Evolutionary conservation across 1,139 yeast genomes (phyloP).

Genomic region (Geotrichum cucujoidarum): DNA sequence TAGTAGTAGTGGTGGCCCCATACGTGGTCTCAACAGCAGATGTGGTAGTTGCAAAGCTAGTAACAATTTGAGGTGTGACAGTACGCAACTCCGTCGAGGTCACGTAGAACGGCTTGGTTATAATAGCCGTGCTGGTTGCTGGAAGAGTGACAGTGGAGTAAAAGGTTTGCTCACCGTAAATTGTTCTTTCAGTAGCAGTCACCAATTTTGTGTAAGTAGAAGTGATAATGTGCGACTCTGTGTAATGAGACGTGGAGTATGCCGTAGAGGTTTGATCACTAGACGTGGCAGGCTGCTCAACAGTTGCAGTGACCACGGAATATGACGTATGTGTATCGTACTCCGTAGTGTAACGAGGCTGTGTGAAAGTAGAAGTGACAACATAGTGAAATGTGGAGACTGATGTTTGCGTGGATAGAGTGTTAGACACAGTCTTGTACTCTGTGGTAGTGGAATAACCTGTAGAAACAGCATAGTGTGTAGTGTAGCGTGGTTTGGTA

Average conservation of each 20-base stretch:
- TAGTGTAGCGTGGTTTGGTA: not conserved
- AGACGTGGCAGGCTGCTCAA: not conserved
- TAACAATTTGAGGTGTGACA: not conserved
- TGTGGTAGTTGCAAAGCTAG: not conserved
- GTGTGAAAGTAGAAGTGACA: not conserved
- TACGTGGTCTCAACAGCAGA: not conserved
- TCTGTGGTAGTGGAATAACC: constrained; percentile 3
- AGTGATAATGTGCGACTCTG: not conserved
- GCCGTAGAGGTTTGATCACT: not conserved
- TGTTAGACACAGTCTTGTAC: not conserved
- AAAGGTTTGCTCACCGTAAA: not conserved
- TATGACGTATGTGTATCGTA: not conserved
- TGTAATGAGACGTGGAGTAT: not conserved
- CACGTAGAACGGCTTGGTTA: not conserved
- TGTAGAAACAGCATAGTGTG: not conserved
- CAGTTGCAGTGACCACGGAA: not conserved
- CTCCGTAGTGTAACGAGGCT: constrained; percentile 1
- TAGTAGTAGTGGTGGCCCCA: not conserved
- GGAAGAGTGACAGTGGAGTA: not conserved
- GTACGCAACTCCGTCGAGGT: not conserved
- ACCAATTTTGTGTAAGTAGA: not conserved
- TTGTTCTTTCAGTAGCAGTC: not conserved
- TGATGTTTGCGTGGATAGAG: not conserved
- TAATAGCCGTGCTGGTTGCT: not conserved
- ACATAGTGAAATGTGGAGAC: not conserved